Base-by-base conservation (phyloP, 805 yeast species). In the Spathaspora gorwiae region DNA sequence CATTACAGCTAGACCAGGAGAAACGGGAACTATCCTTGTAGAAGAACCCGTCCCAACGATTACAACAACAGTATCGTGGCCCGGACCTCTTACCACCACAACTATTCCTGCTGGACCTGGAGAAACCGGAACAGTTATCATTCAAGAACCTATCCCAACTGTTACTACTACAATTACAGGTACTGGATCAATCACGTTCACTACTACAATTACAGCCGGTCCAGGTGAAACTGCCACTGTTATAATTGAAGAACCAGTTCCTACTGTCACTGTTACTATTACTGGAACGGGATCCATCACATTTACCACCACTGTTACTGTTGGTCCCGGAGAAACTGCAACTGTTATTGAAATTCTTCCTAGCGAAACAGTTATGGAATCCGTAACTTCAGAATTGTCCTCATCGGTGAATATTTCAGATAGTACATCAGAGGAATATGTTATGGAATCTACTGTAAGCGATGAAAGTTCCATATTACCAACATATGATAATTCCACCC, bases 281-380 rank as follows among this genome's bases (percentile, higher is more conserved):
- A 30, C 44, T 33, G 45, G 46, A 7, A 37, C 55, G 2, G 43
- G 52, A 15, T 19, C 5, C 5, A 19, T 5, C 24, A 47, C 49
- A 8, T 24, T 37, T 11, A 19, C 24, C 24, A 19, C 43, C 5
- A 60, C 64, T 6, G 37, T 32, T 12, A 48, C 59, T 10, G 49
- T 52, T 26, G 14, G 52, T 2, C 44, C 50, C 11, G 60, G 55
- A 13, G 54, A 45, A n/a, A 53, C 58, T 10, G 55, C 47, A 5
- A 55, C 59, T 1, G 58, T 57, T 4, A 43, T 49, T n/a, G 60
- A 55, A n/a, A 47, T 47, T 29, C 55, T 52, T n/a, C 64, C 64
- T 33, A 46, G 42, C 9, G 24, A 19, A 19, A 19, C 24, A 19
- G 2, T 5, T 19, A 19, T 19, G 24, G 24, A 19, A 19, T 19